phyloP scores from a whole-genome alignment of 2,329 filamentous ascomycete genomes.

The Cladosporium sp. region DNA sequence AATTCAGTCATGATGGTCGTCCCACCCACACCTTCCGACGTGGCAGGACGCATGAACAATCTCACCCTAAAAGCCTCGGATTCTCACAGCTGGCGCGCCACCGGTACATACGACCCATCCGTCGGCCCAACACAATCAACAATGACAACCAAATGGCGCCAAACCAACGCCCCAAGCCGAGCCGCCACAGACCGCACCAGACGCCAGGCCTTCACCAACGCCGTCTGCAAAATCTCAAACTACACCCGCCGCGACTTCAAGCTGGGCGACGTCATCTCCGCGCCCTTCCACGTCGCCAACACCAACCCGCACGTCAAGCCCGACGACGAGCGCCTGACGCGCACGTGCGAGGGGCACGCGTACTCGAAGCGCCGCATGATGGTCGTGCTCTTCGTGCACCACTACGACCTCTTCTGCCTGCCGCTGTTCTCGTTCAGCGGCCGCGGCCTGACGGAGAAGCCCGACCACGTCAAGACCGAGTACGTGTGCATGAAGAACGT shows the following conservation, averaged over 20 bases:
- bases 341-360: constrained; percentile 21
- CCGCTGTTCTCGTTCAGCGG: constrained; percentile 23
- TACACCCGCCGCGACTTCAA: constrained; percentile 22
- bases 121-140: constrained; percentile 18
- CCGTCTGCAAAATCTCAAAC: neutral
- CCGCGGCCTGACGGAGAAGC: constrained; percentile 15
- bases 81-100: too few relatives aligned
- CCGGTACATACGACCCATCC: constrained; percentile 19
- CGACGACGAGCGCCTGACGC: neutral
- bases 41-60: too few relatives aligned
- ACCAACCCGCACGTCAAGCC: constrained; percentile 23
- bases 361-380: constrained; percentile 29
- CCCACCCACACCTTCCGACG: too few relatives aligned
- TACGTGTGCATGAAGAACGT: constrained; percentile 23
- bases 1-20: too few relatives aligned
- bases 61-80: too few relatives aligned
- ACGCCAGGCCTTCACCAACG: too few relatives aligned
- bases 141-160: constrained; percentile 5
- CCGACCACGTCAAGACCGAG: constrained; percentile 17
- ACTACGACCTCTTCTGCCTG: constrained; percentile 25
- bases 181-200: too few relatives aligned
- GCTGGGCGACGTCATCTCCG: constrained; percentile 25
- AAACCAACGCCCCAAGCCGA: neutral
- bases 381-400: constrained; percentile 24
- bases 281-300: constrained; percentile 26